These are phyloP conservation scores for Ganoderma meredithae DNA, from an alignment of 1,284 basidiomycete species.

Conservation along the genomic window DNA sequence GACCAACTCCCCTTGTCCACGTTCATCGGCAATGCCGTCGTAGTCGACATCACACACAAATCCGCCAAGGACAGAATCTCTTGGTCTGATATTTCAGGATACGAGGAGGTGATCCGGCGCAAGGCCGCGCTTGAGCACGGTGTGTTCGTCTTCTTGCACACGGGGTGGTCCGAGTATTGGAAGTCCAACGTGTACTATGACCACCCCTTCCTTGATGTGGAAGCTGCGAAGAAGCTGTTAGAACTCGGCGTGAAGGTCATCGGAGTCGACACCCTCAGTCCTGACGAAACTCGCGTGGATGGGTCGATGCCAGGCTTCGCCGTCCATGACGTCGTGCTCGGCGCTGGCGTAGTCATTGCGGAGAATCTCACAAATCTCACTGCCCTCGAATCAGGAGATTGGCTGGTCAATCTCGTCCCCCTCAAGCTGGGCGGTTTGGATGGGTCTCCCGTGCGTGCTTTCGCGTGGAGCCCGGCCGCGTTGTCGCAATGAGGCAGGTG, in stretches of 20 bases:
- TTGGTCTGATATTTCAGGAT: conserved; percentile 56
- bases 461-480: conserved; percentile 49
- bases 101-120: conserved; percentile 37
- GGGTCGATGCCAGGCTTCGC: conserved; percentile 47
- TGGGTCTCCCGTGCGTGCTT: conserved; percentile 71
- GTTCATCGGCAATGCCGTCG: conserved; percentile 58
- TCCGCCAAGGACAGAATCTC: conserved; percentile 53
- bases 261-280: conserved; percentile 69
- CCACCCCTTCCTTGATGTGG: conserved; percentile 67
- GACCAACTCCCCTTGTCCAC: conserved; percentile 59
- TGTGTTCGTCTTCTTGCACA: conserved; percentile 40
- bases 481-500: conserved; percentile 8
- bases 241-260: conserved; percentile 59
- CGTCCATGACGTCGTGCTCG: conserved; percentile 64
- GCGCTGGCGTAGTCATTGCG: conserved; percentile 65
- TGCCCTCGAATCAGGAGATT: conserved; percentile 46
- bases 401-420: conserved; percentile 62
- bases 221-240: conserved; percentile 57
- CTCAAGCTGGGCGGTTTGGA: conserved; percentile 64
- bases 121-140: conserved; percentile 29
- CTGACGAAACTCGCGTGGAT: conserved; percentile 62
- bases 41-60: conserved; percentile 56
- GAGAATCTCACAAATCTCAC: conserved; percentile 69
- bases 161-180: conserved; percentile 52
- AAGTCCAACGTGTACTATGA: conserved; percentile 57